phyloP scores from a whole-genome alignment of 2,329 filamentous ascomycete genomes.

The Aspergillus versicolor region DNA sequence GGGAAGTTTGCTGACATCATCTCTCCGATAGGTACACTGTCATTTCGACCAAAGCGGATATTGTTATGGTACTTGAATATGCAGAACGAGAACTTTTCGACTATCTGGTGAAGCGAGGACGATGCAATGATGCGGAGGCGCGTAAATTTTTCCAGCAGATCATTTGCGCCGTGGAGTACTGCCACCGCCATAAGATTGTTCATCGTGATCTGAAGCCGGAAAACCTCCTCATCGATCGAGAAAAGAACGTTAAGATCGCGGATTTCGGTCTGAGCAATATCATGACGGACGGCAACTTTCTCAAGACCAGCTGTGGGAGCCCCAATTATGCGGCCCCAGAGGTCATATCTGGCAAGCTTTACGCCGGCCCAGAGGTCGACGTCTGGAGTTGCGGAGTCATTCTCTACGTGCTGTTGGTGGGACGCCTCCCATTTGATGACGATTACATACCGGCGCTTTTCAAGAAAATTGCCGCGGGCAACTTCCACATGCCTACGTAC shows the following conservation, averaged over 20 bases:
- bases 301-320: constrained; percentile 97
- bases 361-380: constrained; percentile 95
- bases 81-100: constrained; percentile 96
- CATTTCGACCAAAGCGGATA: constrained; percentile 89
- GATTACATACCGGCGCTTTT: constrained; percentile 97
- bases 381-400: constrained; percentile 73
- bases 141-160: constrained; percentile 99
- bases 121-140: constrained; percentile 88
- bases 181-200: constrained; percentile 97
- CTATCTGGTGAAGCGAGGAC: constrained; percentile 92
- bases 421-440: constrained; percentile 87
- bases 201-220: constrained; percentile 97
- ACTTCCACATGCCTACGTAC: constrained; percentile 88
- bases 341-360: constrained; percentile 96
- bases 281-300: constrained; percentile 98
- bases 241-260: constrained; percentile 98
- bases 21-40: constrained; percentile 72
- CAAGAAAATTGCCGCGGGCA: constrained; percentile 94
- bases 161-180: constrained; percentile 97
- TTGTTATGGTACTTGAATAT: constrained; percentile 99
- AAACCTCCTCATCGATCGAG: constrained; percentile 90
- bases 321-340: constrained; percentile 98
- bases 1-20: constrained; percentile 17
- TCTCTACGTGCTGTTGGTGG: constrained; percentile 64
- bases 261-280: constrained; percentile 99